Base-by-base conservation (phyloP, 1,284 basidiomycete species). In the Acaromyces ingoldii region DNA sequence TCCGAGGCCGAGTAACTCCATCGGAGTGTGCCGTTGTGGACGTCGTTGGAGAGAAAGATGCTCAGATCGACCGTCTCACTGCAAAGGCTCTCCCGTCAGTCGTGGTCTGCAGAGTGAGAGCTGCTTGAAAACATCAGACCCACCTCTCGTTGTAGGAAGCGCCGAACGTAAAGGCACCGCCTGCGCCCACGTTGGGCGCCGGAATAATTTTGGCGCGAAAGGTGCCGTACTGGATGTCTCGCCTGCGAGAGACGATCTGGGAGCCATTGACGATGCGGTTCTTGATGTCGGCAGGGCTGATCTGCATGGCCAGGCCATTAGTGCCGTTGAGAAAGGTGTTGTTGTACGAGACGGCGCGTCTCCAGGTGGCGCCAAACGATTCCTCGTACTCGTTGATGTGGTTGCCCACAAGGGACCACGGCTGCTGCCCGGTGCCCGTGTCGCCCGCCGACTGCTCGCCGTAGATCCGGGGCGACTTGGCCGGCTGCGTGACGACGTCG, bases 191-290 rank as follows among this genome's bases (percentile, higher is more conserved):
- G 1, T 57, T 48, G n/a, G 49, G 28, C 19, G 63, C 57, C 10
- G 65, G 65, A 25, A 56, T 42, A 42, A 70, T 57, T 15, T 54
- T 49, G 26, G 67, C 58, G 19, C 67, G 57, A 55, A 70, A 68
- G 37, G 63, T 60, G 30, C 67, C 67, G 44, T 64, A 70, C 40
- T 62, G 66, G 31, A 70, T 68, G 38, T 70, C 67, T 22, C 66
- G 51, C 26, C 67, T 46, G 30, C 66, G 55, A 9, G 65, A 62
- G 41, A 65, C 57, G 34, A 69, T 57, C 42, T 61, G 57, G 3
- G 62, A 60, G 39, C 67, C 67, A 31, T 63, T 63, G 37, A 62
- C 60, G 44, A 65, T 69, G 44, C 64, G 62, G 22, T 58, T 46
- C 5, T 33, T 17, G 1, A 31, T 42, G 36, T 63, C 51, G 29